Evolutionary conservation across 768 basidiomycete genomes (phyloP), one percentile per base, ranked within the genome.

Genomic region (Phylloporus rhodoxanthus): DNA sequence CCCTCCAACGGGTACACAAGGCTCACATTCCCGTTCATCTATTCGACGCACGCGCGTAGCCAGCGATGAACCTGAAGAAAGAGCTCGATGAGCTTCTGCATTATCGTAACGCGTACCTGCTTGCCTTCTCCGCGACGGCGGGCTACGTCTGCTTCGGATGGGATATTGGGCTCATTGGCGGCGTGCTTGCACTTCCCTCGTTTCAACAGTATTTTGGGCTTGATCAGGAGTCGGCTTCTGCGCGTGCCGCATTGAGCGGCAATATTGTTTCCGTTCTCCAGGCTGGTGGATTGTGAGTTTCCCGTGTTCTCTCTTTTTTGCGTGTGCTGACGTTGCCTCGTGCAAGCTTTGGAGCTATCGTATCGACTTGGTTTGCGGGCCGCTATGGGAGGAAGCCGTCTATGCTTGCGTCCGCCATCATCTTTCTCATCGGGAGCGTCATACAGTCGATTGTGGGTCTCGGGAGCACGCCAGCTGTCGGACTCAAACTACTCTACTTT

Each of bases 221-320:
- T 17, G 52, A 67, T 15, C 50, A 60, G 19, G 52, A 60, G 32
- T 58, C 66, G 17, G 40, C 53, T n/a, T 41, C 53, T 23, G 57
- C 62, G 8, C 40, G 45, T 5, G 69, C 70, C 2, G 47, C 57
- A 20, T 50, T 72, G 39, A 63, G 49, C 20, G 71, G 71, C 2
- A 70, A 70, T 47, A 67, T 73, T 37, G 72, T 72, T 2, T 65
- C 72, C 23, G 53, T 72, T 2, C 51, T 72, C 13, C 70, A 69
- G 32, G 70, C 60, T 2, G 69, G 70, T 3, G 68, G 63, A 47
- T 62, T 70, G 69, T 69, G 33, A 19, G 69, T 59, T 8, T 36
- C n/a, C 41, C 29, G 32, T 17, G 6, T n/a, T 8, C 5, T 5
- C 25, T 30, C 9, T 23, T 21, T 4, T 11, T 4, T 21, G 20